Evolutionary conservation across 1,284 basidiomycete species (phyloP).

Genomic region (Pseudomicrostroma phylloplanum): DNA sequence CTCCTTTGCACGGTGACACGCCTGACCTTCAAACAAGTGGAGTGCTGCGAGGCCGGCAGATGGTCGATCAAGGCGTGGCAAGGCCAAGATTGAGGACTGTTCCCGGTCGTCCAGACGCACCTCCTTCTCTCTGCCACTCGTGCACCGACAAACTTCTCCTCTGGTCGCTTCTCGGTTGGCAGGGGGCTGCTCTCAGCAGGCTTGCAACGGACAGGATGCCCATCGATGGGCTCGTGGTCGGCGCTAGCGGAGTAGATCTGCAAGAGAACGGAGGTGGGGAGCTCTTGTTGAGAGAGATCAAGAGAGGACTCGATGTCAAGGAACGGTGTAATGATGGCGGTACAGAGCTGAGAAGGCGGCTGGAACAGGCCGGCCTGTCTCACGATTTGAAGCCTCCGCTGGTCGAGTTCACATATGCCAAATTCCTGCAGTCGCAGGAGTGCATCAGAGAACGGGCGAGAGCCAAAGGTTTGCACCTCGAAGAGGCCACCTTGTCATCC

Average conservation of each 20-base stretch:
- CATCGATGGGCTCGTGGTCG: constrained; percentile 21
- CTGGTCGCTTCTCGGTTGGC: constrained; percentile 29
- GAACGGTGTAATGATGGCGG: constrained; percentile 5
- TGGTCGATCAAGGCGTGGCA: neutral
- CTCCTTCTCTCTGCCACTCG: constrained; percentile 27
- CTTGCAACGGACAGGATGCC: constrained; percentile 20
- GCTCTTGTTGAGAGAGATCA: neutral
- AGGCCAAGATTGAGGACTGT: constrained; percentile 23
- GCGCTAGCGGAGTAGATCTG: constrained; percentile 12
- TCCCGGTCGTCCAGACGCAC: constrained; percentile 34
- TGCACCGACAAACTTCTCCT: constrained; percentile 38
- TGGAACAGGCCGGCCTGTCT: constrained; percentile 6
- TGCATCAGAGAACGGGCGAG: neutral
- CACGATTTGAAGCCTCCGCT: neutral
- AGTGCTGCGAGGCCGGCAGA: neutral
- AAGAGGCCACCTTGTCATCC: neutral
- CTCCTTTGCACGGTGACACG: neutral
- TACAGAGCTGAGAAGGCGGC: neutral
- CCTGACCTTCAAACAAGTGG: neutral
- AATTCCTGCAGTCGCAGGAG: neutral
- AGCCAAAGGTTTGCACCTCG: too few species aligned
- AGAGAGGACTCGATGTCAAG: constrained; percentile 7
- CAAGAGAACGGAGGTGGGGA: neutral
- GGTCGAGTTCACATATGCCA: neutral
- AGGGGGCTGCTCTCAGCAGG: constrained; percentile 26